Conservation (phyloP, 495 filamentous ascomycete species). For the Evernia prunastri region DNA sequence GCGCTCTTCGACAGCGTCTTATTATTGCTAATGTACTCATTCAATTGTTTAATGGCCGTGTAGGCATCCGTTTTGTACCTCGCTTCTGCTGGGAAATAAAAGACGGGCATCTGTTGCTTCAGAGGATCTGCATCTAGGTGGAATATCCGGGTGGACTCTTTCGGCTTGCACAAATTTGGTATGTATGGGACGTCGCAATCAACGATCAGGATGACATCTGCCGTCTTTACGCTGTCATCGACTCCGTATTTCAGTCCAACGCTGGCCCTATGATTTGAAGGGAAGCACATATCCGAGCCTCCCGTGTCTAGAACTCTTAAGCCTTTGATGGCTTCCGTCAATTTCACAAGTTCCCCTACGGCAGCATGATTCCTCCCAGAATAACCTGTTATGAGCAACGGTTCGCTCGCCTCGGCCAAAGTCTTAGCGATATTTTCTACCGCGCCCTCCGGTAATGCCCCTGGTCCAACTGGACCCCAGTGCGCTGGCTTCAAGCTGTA, state of each 20-base stretch:
- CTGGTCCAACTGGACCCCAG: conserved; percentile 71
- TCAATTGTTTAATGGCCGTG: conserved; percentile 67
- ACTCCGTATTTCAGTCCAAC: conserved; percentile 71
- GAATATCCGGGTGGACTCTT: conserved; percentile 55
- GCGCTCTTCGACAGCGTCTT: conserved; percentile 42
- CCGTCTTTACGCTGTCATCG: conserved; percentile 64
- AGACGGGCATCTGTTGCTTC: conserved; percentile 80
- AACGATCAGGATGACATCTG: conserved; percentile 79
- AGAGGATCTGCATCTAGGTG: conserved; percentile 84
- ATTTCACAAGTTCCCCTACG: conserved; percentile 62
- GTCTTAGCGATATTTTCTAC: conserved; percentile 63
- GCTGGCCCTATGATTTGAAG: conserved; percentile 66
- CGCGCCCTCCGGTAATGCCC: conserved; percentile 61
- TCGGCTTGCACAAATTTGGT: conserved; percentile 53
- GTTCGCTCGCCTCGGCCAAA: conserved; percentile 65
- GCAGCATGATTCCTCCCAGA: conserved; percentile 67
- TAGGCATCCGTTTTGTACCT: conserved; percentile 71
- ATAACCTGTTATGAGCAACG: conserved; percentile 79
- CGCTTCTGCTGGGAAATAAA: conserved; percentile 66
- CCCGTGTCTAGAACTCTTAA: conserved; percentile 82
- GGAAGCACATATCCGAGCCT: conserved; percentile 94
- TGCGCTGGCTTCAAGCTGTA: conserved; percentile 65
- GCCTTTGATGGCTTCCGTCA: conserved; percentile 73
- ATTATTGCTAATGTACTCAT: conserved; percentile 48
- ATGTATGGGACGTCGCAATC: conserved; percentile 82